Percentiles rank a stretch among this genome's conserved stretches.
Conservation (phyloP, 2,329 filamentous ascomycete genomes). For the Pseudocercospora eumusae region DNA sequence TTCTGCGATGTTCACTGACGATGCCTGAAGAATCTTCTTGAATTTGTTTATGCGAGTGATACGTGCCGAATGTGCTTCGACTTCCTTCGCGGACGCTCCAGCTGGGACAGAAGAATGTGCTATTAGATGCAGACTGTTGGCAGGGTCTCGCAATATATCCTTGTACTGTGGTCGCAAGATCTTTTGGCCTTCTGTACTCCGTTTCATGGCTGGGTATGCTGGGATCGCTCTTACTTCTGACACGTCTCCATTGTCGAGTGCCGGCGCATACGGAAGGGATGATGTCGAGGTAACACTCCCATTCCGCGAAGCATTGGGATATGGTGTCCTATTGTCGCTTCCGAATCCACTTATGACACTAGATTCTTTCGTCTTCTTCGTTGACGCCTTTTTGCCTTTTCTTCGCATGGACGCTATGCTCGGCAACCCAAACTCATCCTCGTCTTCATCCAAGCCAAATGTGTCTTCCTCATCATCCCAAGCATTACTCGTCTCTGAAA, state of each 20-base stretch:
- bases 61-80: constrained; percentile 80
- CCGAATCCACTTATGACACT: constrained; percentile 35
- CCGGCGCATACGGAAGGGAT: constrained; percentile 34
- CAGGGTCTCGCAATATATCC: constrained; percentile 82
- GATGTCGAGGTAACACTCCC: constrained; percentile 4
- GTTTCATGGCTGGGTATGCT: constrained; percentile 83
- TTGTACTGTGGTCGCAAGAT: constrained; percentile 97
- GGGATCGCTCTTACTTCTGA: constrained; percentile 76
- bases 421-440: constrained; percentile 92
- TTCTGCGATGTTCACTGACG: constrained; percentile 81
- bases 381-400: constrained; percentile 56
- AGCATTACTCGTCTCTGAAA: constrained; percentile 78
- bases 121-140: constrained; percentile 92
- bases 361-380: constrained; percentile 49
- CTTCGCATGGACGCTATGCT: constrained; percentile 90
- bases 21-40: constrained; percentile 90
- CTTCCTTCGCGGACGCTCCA: constrained; percentile 77
- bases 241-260: constrained; percentile 89
- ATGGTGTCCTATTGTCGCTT: constrained; percentile 23
- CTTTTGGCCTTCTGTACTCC: constrained; percentile 74
- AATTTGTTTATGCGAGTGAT: constrained; percentile 98
- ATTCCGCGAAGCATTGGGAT: constrained; percentile 22
- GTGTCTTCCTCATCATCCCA: constrained; percentile 75
- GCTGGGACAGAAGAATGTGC: constrained; percentile 75
- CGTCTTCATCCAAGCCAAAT: constrained; percentile 80